Conservation (phyloP, 805 yeast genomes). For the Metschnikowia kofuensis region DNA sequence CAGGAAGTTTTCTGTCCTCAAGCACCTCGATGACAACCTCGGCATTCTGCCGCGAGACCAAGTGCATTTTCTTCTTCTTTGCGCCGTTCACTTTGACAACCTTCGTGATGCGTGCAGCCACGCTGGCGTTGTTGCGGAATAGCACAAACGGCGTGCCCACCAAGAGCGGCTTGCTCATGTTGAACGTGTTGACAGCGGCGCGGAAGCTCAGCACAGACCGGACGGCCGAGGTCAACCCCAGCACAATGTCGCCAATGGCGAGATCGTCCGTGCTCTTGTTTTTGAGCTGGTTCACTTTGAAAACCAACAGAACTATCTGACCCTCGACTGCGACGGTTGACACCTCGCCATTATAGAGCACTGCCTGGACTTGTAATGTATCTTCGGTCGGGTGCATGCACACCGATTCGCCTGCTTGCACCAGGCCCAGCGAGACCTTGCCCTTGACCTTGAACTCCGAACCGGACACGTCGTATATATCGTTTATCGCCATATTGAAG, state of each 20-base stretch:
- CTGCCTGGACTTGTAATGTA: slow-evolving; percentile 41
- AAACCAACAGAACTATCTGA: slow-evolving; percentile 49
- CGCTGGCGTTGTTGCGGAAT: slow-evolving; percentile 71
- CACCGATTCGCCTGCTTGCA: slow-evolving; percentile 70
- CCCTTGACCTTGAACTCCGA: slow-evolving; percentile 59
- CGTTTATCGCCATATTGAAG: slow-evolving; percentile 62
- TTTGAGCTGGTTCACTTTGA: slow-evolving; percentile 45
- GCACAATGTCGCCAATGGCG: slow-evolving; percentile 55
- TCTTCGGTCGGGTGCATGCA: slow-evolving; percentile 52
- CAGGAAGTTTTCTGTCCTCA: slow-evolving; percentile 48
- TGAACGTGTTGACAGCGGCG: slow-evolving; percentile 32
- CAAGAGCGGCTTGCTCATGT: slow-evolving; percentile 63
- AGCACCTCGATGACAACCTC: slow-evolving; percentile 52
- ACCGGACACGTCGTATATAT: slow-evolving; percentile 48
- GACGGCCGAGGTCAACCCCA: slow-evolving; percentile 25
- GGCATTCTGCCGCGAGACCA: slow-evolving; percentile 60
- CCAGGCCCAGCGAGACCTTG: slow-evolving; percentile 61
- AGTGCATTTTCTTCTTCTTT: slow-evolving; percentile 51
- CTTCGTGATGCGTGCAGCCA: slow-evolving; percentile 62
- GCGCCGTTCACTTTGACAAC: slow-evolving; percentile 28
- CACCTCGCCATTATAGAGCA: slow-evolving; percentile 31
- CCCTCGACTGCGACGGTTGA: slow-evolving; percentile 61
- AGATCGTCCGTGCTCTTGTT: slow-evolving; percentile 54
- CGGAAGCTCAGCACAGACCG: slow-evolving; percentile 27
- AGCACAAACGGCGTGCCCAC: slow-evolving; percentile 77